These are phyloP conservation scores for Cyberlindnera misumaiensis DNA, from an alignment of 805 yeast genomes.

Conservation along the genomic window DNA sequence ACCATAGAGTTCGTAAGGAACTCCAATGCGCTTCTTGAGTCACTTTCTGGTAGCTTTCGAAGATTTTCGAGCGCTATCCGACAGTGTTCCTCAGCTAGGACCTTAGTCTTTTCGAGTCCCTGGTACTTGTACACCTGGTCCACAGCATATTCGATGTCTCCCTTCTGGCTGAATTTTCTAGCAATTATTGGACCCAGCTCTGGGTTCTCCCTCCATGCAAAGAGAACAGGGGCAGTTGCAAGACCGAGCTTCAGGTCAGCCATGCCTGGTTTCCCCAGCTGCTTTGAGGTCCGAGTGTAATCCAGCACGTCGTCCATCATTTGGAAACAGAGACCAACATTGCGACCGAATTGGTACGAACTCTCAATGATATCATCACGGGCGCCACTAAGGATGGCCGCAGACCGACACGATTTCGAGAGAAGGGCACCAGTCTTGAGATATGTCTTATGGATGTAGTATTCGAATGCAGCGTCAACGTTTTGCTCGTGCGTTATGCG, in stretches of 20 bases:
- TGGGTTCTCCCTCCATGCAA: slow-evolving; percentile 88
- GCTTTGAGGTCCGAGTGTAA: slow-evolving; percentile 78
- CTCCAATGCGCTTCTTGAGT: slow-evolving; percentile 82
- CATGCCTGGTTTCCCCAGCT: slow-evolving; percentile 91
- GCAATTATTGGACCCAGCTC: slow-evolving; percentile 77
- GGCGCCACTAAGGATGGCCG: slow-evolving; percentile 90
- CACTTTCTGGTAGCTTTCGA: slow-evolving; percentile 73
- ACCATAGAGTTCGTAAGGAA: slow-evolving; percentile 77
- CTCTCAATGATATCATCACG: slow-evolving; percentile 68
- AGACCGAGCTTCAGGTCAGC: slow-evolving; percentile 91
- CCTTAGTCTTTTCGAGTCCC: slow-evolving; percentile 72
- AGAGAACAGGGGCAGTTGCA: slow-evolving; percentile 94
- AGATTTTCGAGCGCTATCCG: slow-evolving; percentile 67
- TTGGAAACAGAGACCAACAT: slow-evolving; percentile 92
- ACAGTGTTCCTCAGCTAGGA: slow-evolving; percentile 74
- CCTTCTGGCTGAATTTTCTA: slow-evolving; percentile 72
- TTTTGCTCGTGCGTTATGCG: slow-evolving; percentile 51
- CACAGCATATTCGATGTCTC: slow-evolving; percentile 82
- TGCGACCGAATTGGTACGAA: slow-evolving; percentile 87
- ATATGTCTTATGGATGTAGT: slow-evolving; percentile 91
- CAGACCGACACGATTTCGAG: slow-evolving; percentile 88
- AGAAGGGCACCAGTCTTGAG: slow-evolving; percentile 90
- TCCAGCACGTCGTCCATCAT: slow-evolving; percentile 94
- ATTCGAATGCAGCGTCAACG: slow-evolving; percentile 88
- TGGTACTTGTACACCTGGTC: slow-evolving; percentile 59